Conservation (phyloP, 148 eudicot species). For the Pouteria glomerata region DNA sequence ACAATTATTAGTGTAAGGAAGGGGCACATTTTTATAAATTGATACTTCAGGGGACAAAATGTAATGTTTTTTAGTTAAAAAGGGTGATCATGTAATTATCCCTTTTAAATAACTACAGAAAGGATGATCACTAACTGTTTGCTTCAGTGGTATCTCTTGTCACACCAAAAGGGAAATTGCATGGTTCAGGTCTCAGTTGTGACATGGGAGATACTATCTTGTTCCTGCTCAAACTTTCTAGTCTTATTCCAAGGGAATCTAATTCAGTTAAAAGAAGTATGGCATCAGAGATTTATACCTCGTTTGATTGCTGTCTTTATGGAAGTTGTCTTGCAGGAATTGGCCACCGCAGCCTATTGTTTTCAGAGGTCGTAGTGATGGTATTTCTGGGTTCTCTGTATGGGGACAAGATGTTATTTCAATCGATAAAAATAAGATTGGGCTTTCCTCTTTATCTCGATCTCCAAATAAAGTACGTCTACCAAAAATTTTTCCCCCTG, state of each 20-base stretch:
- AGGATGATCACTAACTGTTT: neutral
- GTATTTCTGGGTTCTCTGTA: constrained; percentile 75
- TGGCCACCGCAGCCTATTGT: constrained; percentile 50
- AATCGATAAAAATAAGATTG: constrained; percentile 74
- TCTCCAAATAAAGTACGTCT: constrained; percentile 57
- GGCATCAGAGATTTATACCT: neutral
- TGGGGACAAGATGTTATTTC: constrained; percentile 96
- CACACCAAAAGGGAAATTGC: neutral
- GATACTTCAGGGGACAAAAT: too few relatives aligned
- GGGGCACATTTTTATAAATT: too few relatives aligned
- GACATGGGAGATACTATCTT: neutral
- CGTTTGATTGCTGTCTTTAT: constrained; percentile 4
- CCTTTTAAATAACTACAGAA: neutral
- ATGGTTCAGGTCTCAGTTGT: neutral
- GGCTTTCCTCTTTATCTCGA: constrained; percentile 74
- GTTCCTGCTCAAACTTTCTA: constrained; percentile 3
- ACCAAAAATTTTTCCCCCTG: neutral
- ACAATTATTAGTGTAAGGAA: too few relatives aligned
- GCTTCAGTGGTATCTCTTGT: neutral
- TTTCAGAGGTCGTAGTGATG: constrained; percentile 77
- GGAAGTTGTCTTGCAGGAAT: constrained; percentile 41
- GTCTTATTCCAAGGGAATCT: neutral
- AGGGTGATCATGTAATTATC: too few relatives aligned
- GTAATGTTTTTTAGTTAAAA: too few relatives aligned
- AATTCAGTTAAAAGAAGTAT: neutral